These are phyloP conservation scores for Talaromyces sp. DNA, from an alignment of 2,329 filamentous ascomycete species.

Conservation along the genomic window DNA sequence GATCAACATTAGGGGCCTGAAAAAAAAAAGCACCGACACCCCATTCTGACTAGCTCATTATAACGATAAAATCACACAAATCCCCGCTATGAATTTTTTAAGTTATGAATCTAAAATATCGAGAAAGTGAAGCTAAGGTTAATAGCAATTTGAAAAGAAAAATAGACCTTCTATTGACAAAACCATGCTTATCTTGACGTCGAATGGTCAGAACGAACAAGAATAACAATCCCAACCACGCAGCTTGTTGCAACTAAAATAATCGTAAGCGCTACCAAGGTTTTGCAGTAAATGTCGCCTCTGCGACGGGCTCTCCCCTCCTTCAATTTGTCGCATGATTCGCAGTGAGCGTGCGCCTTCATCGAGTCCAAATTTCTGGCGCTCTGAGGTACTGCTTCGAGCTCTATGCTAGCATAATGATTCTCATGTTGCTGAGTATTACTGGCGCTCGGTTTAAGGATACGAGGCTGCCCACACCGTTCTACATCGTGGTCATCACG, in stretches of 20 bases:
- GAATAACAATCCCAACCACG: too few species aligned
- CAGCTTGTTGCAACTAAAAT: too few species aligned
- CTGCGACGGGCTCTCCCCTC: constrained; percentile 1
- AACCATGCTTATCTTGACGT: too few species aligned
- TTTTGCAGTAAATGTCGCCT: too few species aligned
- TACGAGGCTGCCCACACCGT: background rate
- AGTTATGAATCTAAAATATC: background rate
- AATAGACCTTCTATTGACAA: background rate
- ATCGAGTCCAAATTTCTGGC: background rate
- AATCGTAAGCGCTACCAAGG: too few species aligned
- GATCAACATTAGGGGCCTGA: too few species aligned
- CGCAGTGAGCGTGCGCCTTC: background rate
- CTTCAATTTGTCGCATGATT: constrained; percentile 1
- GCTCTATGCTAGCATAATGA: background rate
- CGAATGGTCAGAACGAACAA: too few species aligned
- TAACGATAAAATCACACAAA: background rate
- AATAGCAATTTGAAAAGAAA: background rate
- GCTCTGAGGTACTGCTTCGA: background rate
- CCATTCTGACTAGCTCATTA: background rate
- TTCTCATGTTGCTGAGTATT: background rate
- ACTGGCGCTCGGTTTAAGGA: background rate
- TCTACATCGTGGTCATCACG: background rate
- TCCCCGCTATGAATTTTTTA: too few species aligned
- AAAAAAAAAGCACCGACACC: background rate
- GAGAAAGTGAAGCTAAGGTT: background rate